Conservation (phyloP, 495 filamentous ascomycete genomes). For the Staphylotrichum tortipilum region DNA sequence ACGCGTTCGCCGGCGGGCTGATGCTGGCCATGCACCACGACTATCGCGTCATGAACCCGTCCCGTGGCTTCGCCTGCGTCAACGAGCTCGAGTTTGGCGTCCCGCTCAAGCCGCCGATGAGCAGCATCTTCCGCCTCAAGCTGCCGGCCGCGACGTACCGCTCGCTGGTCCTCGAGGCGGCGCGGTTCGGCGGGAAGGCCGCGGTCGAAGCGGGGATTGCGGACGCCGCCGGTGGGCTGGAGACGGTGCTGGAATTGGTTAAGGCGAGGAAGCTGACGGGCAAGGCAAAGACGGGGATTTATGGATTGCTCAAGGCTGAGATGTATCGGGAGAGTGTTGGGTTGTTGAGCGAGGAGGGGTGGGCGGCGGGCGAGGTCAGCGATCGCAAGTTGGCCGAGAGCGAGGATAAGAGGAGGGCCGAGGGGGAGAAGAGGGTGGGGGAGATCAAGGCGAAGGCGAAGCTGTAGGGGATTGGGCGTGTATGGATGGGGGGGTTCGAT, state of each 20-base stretch:
- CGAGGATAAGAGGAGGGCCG: conserved; percentile 25
- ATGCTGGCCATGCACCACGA: conserved; percentile 82
- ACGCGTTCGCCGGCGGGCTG: conserved; percentile 69
- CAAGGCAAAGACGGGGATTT: conserved; percentile 54
- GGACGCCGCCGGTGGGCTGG: conserved; percentile 56
- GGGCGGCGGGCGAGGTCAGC: conserved; percentile 35
- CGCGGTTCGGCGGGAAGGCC: conserved; percentile 50
- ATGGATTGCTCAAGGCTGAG: conserved; percentile 60
- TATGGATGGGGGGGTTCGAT: no score
- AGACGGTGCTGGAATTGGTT: conserved; percentile 50
- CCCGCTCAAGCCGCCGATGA: conserved; percentile 62
- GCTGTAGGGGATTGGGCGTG: conserved; percentile 5
- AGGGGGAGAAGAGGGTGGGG: conserved; percentile 36
- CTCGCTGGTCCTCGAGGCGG: conserved; percentile 58
- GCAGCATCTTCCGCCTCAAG: conserved; percentile 64
- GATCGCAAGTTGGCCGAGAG: conserved; percentile 30
- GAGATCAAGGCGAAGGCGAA: conserved; percentile 17
- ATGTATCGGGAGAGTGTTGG: conserved; percentile 59
- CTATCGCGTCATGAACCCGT: conserved; percentile 65
- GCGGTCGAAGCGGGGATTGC: conserved; percentile 57
- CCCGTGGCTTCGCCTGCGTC: conserved; percentile 60
- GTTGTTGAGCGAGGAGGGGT: conserved; percentile 39
- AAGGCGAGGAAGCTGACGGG: conserved; percentile 44
- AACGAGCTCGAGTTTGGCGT: conserved; percentile 75
- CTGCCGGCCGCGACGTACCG: conserved; percentile 48